Evolutionary conservation across 441 rosid species (phyloP).

Genomic region (Flueggea neowawraea): DNA sequence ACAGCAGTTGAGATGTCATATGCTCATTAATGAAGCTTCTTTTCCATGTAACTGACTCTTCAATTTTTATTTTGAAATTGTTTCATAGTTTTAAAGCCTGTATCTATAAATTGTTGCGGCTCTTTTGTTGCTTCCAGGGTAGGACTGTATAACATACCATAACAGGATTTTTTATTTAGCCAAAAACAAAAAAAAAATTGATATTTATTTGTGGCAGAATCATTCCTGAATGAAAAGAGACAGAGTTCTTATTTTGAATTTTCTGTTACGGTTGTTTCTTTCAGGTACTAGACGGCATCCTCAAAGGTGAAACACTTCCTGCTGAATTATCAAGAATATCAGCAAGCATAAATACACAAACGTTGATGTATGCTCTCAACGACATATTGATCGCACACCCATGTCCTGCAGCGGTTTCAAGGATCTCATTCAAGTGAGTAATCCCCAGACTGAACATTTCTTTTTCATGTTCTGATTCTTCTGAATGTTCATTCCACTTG

Average conservation of each 20-base stretch:
- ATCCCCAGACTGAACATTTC: neutral
- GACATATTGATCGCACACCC: conserved; percentile 80
- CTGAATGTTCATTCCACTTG: conserved; percentile 5
- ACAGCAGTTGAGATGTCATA: no score
- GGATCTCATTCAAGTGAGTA: conserved; percentile 79
- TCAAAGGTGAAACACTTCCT: conserved; percentile 45
- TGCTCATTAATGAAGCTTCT: no score
- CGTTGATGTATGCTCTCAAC: conserved; percentile 66
- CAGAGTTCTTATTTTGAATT: neutral
- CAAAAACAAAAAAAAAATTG: no score
- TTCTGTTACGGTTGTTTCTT: conserved; percentile 7
- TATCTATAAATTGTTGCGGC: no score
- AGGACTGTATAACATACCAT: no score
- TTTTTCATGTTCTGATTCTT: neutral
- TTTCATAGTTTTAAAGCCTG: no score
- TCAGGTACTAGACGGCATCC: conserved; percentile 76
- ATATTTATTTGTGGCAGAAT: no score
- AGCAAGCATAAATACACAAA: conserved; percentile 50
- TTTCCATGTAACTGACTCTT: no score
- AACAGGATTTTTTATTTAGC: no score
- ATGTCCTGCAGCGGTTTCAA: conserved; percentile 80
- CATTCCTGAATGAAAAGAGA: neutral
- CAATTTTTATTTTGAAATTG: no score
- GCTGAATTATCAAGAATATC: conserved; percentile 60
- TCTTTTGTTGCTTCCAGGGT: no score